phyloP scores from a whole-genome alignment of 2,329 filamentous ascomycete species.

The Fusarium sp. region DNA sequence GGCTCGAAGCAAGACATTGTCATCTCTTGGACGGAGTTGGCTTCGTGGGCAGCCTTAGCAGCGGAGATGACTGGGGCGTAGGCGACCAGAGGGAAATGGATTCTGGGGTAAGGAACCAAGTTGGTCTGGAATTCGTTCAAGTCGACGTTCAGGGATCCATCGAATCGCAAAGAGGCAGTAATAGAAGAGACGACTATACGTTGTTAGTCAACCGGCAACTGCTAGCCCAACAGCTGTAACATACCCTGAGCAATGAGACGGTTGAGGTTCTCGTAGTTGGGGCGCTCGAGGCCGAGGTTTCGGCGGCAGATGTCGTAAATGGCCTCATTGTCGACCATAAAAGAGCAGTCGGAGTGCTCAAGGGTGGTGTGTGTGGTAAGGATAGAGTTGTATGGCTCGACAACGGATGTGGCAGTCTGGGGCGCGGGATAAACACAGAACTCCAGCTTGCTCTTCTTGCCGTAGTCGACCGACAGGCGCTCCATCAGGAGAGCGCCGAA shows the following conservation, averaged over 20 bases:
- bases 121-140: constrained; percentile 99
- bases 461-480: constrained; percentile 97
- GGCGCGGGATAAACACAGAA: constrained; percentile 99
- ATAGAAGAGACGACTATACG: constrained; percentile 91
- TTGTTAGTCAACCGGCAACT: constrained; percentile 31
- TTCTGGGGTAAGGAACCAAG: constrained; percentile 97
- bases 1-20: constrained; percentile 99
- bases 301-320: constrained; percentile 99
- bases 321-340: constrained; percentile 99
- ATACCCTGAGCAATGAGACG: constrained; percentile 95
- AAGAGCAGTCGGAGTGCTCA: constrained; percentile 99
- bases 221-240: constrained; percentile 3
- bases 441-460: constrained; percentile 99
- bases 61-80: constrained; percentile 95
- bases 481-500: constrained; percentile 99
- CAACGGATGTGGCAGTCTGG: constrained; percentile 95
- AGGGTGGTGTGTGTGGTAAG: constrained; percentile 98
- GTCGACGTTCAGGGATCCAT: constrained; percentile 98
- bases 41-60: constrained; percentile 95
- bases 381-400: constrained; percentile 99
- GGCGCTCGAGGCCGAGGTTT: constrained; percentile 96
- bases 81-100: constrained; percentile 98
- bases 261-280: constrained; percentile 99
- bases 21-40: constrained; percentile 98
- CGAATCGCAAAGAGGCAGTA: constrained; percentile 97